These are phyloP conservation scores for Aspergillus hortae DNA, from an alignment of 2,329 filamentous ascomycete genomes.

Conservation along the genomic window DNA sequence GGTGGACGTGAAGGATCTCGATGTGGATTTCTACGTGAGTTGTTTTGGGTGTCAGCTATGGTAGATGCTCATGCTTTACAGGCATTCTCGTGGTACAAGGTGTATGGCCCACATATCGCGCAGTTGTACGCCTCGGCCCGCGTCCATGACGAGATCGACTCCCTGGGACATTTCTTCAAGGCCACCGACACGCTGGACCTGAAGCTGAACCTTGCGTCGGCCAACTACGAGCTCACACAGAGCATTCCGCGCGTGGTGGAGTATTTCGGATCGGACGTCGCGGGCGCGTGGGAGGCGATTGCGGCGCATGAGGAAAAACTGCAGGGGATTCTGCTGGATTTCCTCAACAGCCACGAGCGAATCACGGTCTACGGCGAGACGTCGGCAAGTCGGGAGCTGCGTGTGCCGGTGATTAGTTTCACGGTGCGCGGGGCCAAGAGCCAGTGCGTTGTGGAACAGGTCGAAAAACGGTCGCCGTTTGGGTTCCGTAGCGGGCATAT, in stretches of 20 bases:
- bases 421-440: conserved; percentile 56
- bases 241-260: conserved; percentile 58
- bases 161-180: conserved; percentile 68
- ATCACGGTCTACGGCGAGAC: conserved; percentile 59
- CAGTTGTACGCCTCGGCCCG: conserved; percentile 62
- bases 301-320: conserved; percentile 58
- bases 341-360: conserved; percentile 52
- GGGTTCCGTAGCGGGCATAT: conserved; percentile 67
- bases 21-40: conserved; percentile 65
- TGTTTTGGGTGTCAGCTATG: not conserved
- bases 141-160: conserved; percentile 55
- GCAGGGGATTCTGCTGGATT: conserved; percentile 57
- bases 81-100: conserved; percentile 78
- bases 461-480: conserved; percentile 57
- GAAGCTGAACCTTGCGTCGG: conserved; percentile 65
- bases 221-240: conserved; percentile 67
- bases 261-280: conserved; percentile 52
- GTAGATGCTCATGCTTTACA: conserved; percentile 1
- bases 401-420: conserved; percentile 68
- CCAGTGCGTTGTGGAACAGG: conserved; percentile 57
- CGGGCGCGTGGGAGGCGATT: conserved; percentile 50
- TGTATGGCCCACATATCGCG: conserved; percentile 72
- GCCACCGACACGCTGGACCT: conserved; percentile 55
- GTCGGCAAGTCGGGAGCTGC: conserved; percentile 43
- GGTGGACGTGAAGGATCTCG: conserved; percentile 65